phyloP scores from a whole-genome alignment of 2,329 filamentous ascomycete genomes.

The Epichloe bromicola region DNA sequence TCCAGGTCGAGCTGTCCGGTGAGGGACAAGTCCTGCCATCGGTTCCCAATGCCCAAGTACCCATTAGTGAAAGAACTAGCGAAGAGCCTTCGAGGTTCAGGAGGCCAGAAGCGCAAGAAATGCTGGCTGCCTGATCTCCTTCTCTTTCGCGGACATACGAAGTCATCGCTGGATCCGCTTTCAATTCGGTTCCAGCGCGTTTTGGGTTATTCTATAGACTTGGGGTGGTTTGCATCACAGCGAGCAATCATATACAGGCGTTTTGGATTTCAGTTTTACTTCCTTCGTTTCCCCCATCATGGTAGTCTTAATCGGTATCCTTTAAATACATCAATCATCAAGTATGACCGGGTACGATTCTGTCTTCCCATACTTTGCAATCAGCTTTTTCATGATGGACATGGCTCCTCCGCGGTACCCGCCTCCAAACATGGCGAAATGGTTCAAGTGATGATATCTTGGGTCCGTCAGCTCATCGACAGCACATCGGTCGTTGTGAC shows the following conservation, averaged over 20 bases:
- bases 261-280: constrained; percentile 9
- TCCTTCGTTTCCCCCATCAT: background rate
- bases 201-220: constrained; percentile 4
- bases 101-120: constrained; percentile 22
- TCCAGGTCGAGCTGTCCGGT: constrained; percentile 40
- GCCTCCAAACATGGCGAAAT: constrained; percentile 72
- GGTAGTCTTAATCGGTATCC: background rate
- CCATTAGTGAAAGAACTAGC: constrained; percentile 6
- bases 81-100: background rate
- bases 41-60: constrained; percentile 22
- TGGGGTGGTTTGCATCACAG: constrained; percentile 4
- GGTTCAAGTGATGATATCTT: constrained; percentile 83
- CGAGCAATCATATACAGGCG: constrained; percentile 11
- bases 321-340: constrained; percentile 2
- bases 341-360: background rate
- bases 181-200: background rate
- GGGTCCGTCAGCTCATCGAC: constrained; percentile 7
- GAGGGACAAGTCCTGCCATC: constrained; percentile 15
- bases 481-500: background rate
- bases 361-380: constrained; percentile 51
- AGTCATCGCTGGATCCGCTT: background rate
- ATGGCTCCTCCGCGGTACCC: constrained; percentile 66
- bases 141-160: background rate
- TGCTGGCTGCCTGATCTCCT: constrained; percentile 22
- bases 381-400: constrained; percentile 62